Base-by-base conservation (phyloP, 2,329 filamentous ascomycete species). In the Akanthomyces lecanii region DNA sequence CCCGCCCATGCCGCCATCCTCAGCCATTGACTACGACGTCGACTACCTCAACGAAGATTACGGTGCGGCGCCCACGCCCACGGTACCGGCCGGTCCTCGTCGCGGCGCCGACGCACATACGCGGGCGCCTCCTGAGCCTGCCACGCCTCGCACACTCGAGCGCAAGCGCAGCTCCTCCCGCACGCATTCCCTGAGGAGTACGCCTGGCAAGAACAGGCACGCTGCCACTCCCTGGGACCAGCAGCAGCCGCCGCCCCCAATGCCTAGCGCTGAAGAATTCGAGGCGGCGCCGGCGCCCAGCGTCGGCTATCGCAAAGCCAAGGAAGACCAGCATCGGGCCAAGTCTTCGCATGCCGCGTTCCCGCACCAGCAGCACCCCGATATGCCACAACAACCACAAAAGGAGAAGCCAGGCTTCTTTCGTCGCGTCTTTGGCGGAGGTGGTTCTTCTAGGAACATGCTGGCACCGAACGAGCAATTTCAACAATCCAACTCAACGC, bases 361-460 rank as follows among this genome's bases (percentile, higher is more conserved):
- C 80, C 81, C 57, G 11, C 25, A 52, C 21, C 47, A 59, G 18
- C 83, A 54, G 81, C 82, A 66, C 81, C 83, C 44, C 16, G 45
- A 50, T 18, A 42, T 25, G 60, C 42, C 78, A 74, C 67, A 79
- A 69, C 76, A 75, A 63, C 73, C 80, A 33, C 42, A 54, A 59
- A 91, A 89, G 72, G 88, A 91, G 70, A 86, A 87, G 63, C 90
- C 85, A 10, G 93, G 95, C 23, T 98, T 99, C 79, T 98, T 98
- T 79, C 87, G 92, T 69, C 87, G 94, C 66, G 90, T 98, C 45
- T 98, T 98, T 78, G 91, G 89, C 45, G 76, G 81, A 51, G 91
- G 89, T 42, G 76, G 81, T 51, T 89, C 88, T 11, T 86, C 89
- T 42, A 90, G 83, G 71, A 83, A 77, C 55, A 80, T 23, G 73